A percentile compares a stretch with the other conserved stretches of the same genome.
These are phyloP conservation scores for Pneumocystis sp. DNA, from an alignment of 1,139 yeast genomes.

Conservation along the genomic window DNA sequence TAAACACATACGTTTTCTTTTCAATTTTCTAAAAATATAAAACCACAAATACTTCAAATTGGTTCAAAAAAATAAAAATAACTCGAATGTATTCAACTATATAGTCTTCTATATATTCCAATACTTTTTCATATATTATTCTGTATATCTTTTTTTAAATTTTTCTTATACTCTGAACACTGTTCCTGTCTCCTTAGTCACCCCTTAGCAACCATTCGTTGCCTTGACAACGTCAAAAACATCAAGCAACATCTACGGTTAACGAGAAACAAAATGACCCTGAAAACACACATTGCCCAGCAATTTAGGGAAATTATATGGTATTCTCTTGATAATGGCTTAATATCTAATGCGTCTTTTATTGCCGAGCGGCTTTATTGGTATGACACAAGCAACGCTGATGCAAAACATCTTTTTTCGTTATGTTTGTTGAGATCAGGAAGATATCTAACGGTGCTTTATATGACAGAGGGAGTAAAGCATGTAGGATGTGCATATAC, in stretches of 20 bases:
- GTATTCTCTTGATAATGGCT: constrained; percentile 58
- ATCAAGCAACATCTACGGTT: neutral
- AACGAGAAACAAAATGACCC: neutral
- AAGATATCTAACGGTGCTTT: constrained; percentile 47
- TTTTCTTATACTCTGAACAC: too few relatives aligned
- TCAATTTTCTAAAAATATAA: too few relatives aligned
- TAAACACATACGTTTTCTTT: neutral
- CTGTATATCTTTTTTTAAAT: too few relatives aligned
- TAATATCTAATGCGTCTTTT: constrained; percentile 60
- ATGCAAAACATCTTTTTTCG: constrained; percentile 50
- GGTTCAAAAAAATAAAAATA: too few relatives aligned
- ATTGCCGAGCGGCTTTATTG: constrained; percentile 65
- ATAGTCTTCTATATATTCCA: too few relatives aligned
- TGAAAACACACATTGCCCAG: constrained; percentile 1
- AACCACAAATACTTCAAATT: too few relatives aligned
- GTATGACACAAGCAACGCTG: constrained; percentile 34
- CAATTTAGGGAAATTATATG: constrained; percentile 28
- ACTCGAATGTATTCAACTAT: too few relatives aligned
- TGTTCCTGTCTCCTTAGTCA: too few relatives aligned
- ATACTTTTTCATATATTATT: too few relatives aligned
- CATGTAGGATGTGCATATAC: constrained; percentile 62
- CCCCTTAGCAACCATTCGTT: neutral
- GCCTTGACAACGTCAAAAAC: neutral
- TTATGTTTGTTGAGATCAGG: constrained; percentile 42
- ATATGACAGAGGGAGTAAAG: constrained; percentile 30